phyloP scores from a whole-genome alignment of 169 alveolate genomes.

The Cryptosporidium sp. region DNA sequence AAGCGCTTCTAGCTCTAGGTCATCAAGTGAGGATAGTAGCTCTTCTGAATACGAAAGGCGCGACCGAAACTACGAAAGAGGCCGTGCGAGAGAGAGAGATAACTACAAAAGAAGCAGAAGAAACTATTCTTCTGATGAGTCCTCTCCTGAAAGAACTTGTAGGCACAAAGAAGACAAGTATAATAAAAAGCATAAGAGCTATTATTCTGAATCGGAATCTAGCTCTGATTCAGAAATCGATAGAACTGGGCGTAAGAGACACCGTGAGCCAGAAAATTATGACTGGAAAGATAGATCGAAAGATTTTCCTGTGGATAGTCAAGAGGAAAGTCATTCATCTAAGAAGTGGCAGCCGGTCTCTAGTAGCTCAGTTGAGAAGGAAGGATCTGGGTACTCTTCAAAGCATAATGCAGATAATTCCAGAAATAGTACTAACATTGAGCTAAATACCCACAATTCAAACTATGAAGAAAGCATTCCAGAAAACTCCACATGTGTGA shows the following conservation, averaged over 20 bases:
- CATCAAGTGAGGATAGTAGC: constrained; percentile 5
- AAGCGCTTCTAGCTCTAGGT: constrained; percentile 45
- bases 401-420: constrained; percentile 13
- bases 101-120: constrained; percentile 31
- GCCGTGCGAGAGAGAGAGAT: constrained; percentile 56
- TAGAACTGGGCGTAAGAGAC: constrained; percentile 11
- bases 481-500: constrained; percentile 52
- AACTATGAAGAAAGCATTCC: neutral
- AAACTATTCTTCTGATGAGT: constrained; percentile 44
- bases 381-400: neutral
- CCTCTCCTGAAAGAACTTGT: constrained; percentile 56
- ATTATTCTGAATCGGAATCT: constrained; percentile 59
- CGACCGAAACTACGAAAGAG: constrained; percentile 15
- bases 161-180: constrained; percentile 16
- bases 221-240: constrained; percentile 15
- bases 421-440: neutral
- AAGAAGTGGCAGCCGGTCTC: constrained; percentile 26
- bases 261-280: constrained; percentile 19
- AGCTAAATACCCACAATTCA: neutral
- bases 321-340: constrained; percentile 20
- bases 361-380: constrained; percentile 29
- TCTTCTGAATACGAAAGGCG: constrained; percentile 35
- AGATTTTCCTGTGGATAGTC: constrained; percentile 1
- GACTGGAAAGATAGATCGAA: constrained; percentile 17
- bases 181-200: constrained; percentile 18